Percentiles rank a stretch among this genome's conserved stretches.
These are phyloP conservation scores for Thuja plicata DNA, from an alignment of 83 land plant genomes.

Conservation along the genomic window DNA sequence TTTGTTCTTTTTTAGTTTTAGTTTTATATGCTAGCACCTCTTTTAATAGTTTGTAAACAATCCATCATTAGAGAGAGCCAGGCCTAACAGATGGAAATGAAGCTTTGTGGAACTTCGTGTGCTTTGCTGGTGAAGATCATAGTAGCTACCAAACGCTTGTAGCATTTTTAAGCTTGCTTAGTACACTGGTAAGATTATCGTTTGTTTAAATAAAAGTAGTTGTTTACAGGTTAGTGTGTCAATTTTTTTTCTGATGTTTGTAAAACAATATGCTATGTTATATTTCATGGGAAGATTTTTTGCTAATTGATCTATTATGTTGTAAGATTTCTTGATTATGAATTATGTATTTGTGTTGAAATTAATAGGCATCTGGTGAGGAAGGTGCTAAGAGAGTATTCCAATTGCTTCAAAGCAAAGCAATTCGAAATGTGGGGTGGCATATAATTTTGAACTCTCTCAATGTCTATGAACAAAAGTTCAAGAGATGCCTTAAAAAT, in stretches of 20 bases:
- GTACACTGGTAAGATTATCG: constrained; percentile 63
- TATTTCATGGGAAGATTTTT: background rate
- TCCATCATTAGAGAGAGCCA: constrained; percentile 67
- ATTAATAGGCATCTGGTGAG: constrained; percentile 76
- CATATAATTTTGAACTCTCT: constrained; percentile 82
- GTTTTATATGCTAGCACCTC: background rate
- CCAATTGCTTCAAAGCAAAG: constrained; percentile 83
- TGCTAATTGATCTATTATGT: background rate
- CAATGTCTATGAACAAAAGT: constrained; percentile 84
- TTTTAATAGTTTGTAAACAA: background rate
- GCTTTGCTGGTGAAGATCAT: constrained; percentile 97
- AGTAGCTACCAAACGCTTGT: constrained; percentile 85
- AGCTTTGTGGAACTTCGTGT: constrained; percentile 90
- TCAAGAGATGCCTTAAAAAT: constrained; percentile 78
- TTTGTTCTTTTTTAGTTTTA: background rate
- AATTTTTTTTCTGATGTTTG: constrained; percentile 4
- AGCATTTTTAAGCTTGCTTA: constrained; percentile 88
- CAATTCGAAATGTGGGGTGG: constrained; percentile 89
- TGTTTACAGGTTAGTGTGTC: background rate
- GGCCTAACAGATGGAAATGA: constrained; percentile 91
- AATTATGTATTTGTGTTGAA: constrained; percentile 3
- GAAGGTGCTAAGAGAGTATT: constrained; percentile 91
- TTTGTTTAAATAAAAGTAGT: background rate
- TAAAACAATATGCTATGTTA: background rate
- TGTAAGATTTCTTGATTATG: background rate